phyloP scores from a whole-genome alignment of 257 asterid species.

The Thymus mandschuricus region DNA sequence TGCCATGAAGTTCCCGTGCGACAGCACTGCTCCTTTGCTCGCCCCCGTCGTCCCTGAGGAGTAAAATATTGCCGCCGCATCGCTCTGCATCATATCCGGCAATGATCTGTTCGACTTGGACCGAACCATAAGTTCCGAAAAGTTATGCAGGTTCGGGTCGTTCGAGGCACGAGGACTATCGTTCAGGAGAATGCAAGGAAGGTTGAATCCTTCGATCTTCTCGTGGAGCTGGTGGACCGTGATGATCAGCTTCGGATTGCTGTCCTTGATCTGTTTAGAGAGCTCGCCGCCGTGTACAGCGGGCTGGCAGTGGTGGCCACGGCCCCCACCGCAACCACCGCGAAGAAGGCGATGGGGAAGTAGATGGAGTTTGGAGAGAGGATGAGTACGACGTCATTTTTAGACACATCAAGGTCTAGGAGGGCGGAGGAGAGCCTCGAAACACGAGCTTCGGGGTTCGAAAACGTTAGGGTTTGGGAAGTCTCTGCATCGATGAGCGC shows the following conservation, averaged over 20 bases:
- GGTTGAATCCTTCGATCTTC: slow-evolving; percentile 36
- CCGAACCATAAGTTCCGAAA: slow-evolving; percentile 20
- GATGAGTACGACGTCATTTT: slow-evolving; percentile 38
- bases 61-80: slow-evolving; percentile 45
- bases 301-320: slow-evolving; percentile 42
- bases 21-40: slow-evolving; percentile 40
- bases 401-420: slow-evolving; percentile 34
- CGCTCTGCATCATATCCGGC: slow-evolving; percentile 30
- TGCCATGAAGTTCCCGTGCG: slow-evolving; percentile 45
- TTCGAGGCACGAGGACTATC: not conserved
- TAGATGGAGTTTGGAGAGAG: slow-evolving; percentile 41
- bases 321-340: slow-evolving; percentile 40
- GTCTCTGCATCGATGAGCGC: slow-evolving; percentile 46
- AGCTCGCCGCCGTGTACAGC: slow-evolving; percentile 35
- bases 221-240: slow-evolving; percentile 35
- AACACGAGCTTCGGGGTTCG: slow-evolving; percentile 29
- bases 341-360: slow-evolving; percentile 38
- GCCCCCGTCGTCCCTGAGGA: slow-evolving; percentile 46
- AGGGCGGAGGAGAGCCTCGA: slow-evolving; percentile 34
- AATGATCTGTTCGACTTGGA: not conserved
- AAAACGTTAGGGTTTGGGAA: slow-evolving; percentile 32
- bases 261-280: slow-evolving; percentile 39
- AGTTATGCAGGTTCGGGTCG: not conserved
- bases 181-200: slow-evolving; percentile 31
- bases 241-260: slow-evolving; percentile 37